These are phyloP conservation scores for Alternaria angustiovoidea DNA, from an alignment of 2,329 filamentous ascomycete species.

Conservation along the genomic window DNA sequence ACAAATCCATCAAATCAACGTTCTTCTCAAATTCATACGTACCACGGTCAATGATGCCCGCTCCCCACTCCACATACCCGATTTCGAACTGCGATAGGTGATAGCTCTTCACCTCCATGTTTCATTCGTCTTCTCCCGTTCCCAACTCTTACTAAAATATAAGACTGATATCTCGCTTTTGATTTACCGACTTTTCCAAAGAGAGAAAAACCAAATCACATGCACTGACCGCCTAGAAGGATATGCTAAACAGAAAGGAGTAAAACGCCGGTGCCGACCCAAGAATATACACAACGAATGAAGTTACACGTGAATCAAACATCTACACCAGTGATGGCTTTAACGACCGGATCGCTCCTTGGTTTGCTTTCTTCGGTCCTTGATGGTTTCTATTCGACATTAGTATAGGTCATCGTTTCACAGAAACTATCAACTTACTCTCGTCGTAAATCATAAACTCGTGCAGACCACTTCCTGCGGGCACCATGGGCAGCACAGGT, in stretches of 20 bases:
- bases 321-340: neutral
- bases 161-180: conserved; percentile 18
- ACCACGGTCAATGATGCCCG: neutral
- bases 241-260: conserved; percentile 1
- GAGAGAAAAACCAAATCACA: neutral
- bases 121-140: neutral
- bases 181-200: conserved; percentile 6
- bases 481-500: conserved; percentile 97
- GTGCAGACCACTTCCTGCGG: conserved; percentile 83
- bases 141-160: neutral
- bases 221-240: neutral
- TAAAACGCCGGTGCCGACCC: conserved; percentile 28
- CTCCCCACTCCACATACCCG: neutral
- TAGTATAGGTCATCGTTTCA: neutral
- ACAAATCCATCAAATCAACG: neutral
- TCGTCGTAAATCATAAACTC: conserved; percentile 92
- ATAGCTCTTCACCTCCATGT: neutral
- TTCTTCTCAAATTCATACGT: neutral
- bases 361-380: conserved; percentile 43
- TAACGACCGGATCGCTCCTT: conserved; percentile 40
- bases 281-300: conserved; percentile 31
- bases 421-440: conserved; percentile 60
- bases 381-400: conserved; percentile 27
- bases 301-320: conserved; percentile 18
- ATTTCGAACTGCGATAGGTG: neutral